phyloP scores from a whole-genome alignment of 192 early-diverging fungal species.

The Podila verticillata region DNA sequence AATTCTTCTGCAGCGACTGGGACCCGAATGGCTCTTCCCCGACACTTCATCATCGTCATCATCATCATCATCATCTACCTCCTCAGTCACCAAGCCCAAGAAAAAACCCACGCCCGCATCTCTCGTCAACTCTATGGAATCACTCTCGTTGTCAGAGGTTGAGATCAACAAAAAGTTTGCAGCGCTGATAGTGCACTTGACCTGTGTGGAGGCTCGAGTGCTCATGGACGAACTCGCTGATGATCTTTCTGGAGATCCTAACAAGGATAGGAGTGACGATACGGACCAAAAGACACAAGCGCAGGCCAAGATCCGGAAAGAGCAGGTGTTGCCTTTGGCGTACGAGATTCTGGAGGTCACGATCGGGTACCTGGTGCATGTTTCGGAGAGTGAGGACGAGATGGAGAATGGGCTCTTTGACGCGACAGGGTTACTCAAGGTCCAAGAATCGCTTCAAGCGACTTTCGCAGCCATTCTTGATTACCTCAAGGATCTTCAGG shows the following conservation, averaged over 20 bases:
- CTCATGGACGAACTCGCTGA: conserved; percentile 39
- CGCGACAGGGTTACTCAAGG: conserved; percentile 30
- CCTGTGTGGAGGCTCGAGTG: conserved; percentile 31
- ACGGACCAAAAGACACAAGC: neutral
- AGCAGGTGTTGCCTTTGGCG: conserved; percentile 27
- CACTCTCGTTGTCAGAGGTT: conserved; percentile 18
- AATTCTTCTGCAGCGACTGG: conserved; percentile 34
- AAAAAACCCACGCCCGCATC: conserved; percentile 28
- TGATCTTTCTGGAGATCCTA: neutral
- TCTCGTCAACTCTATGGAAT: conserved; percentile 27
- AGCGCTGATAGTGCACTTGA: conserved; percentile 30
- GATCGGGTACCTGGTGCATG: conserved; percentile 30
- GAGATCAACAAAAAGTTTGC: conserved; percentile 43
- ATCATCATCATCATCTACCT: neutral
- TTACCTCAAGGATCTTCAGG: conserved; percentile 47
- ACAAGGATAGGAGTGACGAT: neutral
- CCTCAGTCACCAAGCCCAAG: neutral
- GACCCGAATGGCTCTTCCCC: conserved; percentile 40
- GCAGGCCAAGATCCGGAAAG: conserved; percentile 16
- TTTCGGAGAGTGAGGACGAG: conserved; percentile 18
- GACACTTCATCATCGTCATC: neutral
- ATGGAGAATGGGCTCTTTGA: conserved; percentile 27
- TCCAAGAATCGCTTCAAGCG: conserved; percentile 32
- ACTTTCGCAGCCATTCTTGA: conserved; percentile 33
- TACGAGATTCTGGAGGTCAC: conserved; percentile 42